Conservation (phyloP, 83 land plant species). For the Isoetes engelmannii region DNA sequence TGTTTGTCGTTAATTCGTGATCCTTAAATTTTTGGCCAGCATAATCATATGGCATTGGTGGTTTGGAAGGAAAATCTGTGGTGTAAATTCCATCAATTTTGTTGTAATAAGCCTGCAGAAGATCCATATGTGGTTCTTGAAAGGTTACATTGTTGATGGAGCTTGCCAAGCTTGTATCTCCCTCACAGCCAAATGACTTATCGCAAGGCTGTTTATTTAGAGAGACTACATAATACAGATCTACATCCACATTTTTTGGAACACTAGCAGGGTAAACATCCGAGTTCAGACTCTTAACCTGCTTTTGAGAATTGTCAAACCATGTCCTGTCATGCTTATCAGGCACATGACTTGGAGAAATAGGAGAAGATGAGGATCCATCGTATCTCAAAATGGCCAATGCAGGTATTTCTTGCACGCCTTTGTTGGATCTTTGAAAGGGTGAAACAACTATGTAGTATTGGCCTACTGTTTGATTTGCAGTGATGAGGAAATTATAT, state of each 20-base stretch:
- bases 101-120: constrained; percentile 3
- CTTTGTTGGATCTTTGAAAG: background rate
- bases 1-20: background rate
- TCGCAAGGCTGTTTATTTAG: background rate
- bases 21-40: background rate
- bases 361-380: background rate
- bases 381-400: background rate
- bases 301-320: background rate
- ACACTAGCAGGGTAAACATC: background rate
- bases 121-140: background rate
- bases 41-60: background rate
- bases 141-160: background rate
- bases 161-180: background rate
- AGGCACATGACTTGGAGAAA: background rate
- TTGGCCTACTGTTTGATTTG: background rate
- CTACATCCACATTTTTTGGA: background rate
- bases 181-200: background rate
- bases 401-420: background rate
- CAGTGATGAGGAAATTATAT: background rate
- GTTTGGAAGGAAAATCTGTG: background rate
- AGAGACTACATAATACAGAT: background rate
- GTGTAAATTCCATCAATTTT: background rate
- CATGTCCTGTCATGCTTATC: background rate
- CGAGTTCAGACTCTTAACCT: background rate
- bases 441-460: background rate